phyloP scores from a whole-genome alignment of 2,329 filamentous ascomycete species.

The Neonectria magnoliae region DNA sequence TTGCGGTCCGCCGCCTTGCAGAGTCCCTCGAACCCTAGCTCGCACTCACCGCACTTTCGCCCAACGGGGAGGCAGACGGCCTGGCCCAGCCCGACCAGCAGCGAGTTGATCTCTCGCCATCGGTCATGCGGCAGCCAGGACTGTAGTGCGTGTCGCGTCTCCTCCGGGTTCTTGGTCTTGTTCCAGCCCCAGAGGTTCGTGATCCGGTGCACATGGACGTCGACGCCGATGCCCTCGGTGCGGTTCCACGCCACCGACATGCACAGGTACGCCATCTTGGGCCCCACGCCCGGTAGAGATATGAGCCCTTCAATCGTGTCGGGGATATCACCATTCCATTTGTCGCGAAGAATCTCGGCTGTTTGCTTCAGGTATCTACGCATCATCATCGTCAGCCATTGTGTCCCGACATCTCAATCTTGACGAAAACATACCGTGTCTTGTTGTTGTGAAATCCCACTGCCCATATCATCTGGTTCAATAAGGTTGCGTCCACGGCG shows the following conservation, averaged over 20 bases:
- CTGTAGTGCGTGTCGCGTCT: slow-evolving; percentile 79
- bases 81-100: slow-evolving; percentile 90
- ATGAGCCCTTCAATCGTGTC: slow-evolving; percentile 79
- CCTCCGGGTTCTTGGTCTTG: slow-evolving; percentile 81
- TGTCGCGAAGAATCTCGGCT: slow-evolving; percentile 76
- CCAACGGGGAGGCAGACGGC: slow-evolving; percentile 85
- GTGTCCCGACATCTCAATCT: neutral
- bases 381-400: slow-evolving; percentile 27
- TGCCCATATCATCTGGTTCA: slow-evolving; percentile 80
- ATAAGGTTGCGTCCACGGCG: slow-evolving; percentile 69
- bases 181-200: slow-evolving; percentile 96
- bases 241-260: slow-evolving; percentile 76
- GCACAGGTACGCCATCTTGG: slow-evolving; percentile 94
- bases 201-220: slow-evolving; percentile 94
- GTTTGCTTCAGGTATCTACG: slow-evolving; percentile 74
- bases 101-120: slow-evolving; percentile 92
- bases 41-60: slow-evolving; percentile 85
- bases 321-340: slow-evolving; percentile 81
- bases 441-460: slow-evolving; percentile 98
- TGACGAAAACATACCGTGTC: slow-evolving; percentile 63
- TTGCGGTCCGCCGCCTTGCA: slow-evolving; percentile 77
- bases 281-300: slow-evolving; percentile 85
- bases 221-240: slow-evolving; percentile 85
- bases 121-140: slow-evolving; percentile 84
- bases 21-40: slow-evolving; percentile 77